Evolutionary conservation across 2,329 filamentous ascomycete species (phyloP).

Genomic region (Keithomyces neogunnii): DNA sequence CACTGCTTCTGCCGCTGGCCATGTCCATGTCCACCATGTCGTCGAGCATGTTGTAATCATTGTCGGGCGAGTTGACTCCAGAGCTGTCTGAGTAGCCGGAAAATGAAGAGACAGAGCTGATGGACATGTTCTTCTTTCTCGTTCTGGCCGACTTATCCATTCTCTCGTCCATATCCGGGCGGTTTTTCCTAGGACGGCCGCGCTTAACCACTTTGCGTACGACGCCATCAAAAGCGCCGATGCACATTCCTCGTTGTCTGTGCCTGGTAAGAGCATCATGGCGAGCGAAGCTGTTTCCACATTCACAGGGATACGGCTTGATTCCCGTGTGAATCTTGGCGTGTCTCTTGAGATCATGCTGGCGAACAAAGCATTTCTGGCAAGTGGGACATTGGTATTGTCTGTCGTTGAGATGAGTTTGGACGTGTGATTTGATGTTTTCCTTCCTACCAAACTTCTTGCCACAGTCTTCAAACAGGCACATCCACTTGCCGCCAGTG

Average conservation of each 20-base stretch:
- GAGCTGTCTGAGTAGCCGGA: conserved; percentile 51
- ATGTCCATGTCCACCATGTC: conserved; percentile 38
- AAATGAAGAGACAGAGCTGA: conserved; percentile 43
- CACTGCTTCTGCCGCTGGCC: conserved; percentile 14
- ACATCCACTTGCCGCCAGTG: conserved; percentile 70
- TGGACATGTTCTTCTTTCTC: conserved; percentile 45
- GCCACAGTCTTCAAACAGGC: conserved; percentile 67
- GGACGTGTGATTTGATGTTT: conserved; percentile 97
- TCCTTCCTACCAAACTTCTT: conserved; percentile 96
- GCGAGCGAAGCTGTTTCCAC: conserved; percentile 87
- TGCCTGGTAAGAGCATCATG: conserved; percentile 94
- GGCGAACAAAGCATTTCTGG: conserved; percentile 90
- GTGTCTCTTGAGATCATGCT: conserved; percentile 94
- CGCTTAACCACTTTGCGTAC: conserved; percentile 53
- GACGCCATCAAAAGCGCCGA: conserved; percentile 81
- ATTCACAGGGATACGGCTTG: conserved; percentile 91
- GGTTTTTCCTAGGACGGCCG: conserved; percentile 54
- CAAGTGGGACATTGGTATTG: conserved; percentile 93
- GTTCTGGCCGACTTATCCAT: conserved; percentile 48
- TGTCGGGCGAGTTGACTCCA: conserved; percentile 42
- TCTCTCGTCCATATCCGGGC: conserved; percentile 48
- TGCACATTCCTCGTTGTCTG: conserved; percentile 91
- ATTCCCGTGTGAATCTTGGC: conserved; percentile 95
- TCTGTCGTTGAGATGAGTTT: conserved; percentile 93
- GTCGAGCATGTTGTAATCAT: conserved; percentile 38